These are phyloP conservation scores for Prinsepia uniflora DNA, from an alignment of 306 rosid species.

Conservation along the genomic window DNA sequence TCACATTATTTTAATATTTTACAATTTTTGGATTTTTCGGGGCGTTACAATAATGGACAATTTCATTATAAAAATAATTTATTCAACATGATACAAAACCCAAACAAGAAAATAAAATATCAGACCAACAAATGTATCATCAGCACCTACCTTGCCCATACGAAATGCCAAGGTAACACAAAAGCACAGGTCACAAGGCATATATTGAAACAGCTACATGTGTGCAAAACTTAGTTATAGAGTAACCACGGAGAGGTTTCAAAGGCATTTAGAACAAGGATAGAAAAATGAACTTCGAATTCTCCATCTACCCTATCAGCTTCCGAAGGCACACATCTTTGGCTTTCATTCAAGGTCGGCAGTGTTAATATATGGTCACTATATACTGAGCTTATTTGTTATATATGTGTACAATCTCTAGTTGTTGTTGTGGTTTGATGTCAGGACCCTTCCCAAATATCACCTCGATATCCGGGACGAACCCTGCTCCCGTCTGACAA, in stretches of 20 bases:
- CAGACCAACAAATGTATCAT: slow-evolving; percentile 3
- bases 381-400: no score
- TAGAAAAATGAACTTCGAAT: background rate
- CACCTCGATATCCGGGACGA: no score
- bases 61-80: background rate
- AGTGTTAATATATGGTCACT: no score
- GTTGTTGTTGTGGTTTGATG: no score
- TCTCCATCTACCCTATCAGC: slow-evolving; percentile 8
- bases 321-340: no score
- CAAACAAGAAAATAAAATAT: background rate
- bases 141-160: background rate
- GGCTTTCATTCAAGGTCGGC: no score
- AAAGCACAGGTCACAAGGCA: background rate
- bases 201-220: background rate
- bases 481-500: no score
- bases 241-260: background rate
- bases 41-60: no score
- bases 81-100: background rate
- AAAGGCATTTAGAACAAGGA: slow-evolving; percentile 11
- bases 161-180: background rate
- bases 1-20: no score
- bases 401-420: no score
- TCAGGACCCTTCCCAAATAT: no score
- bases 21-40: no score
- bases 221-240: background rate